Base-by-base conservation (phyloP, 805 yeast genomes). In the Debaryomyces prosopidis region DNA sequence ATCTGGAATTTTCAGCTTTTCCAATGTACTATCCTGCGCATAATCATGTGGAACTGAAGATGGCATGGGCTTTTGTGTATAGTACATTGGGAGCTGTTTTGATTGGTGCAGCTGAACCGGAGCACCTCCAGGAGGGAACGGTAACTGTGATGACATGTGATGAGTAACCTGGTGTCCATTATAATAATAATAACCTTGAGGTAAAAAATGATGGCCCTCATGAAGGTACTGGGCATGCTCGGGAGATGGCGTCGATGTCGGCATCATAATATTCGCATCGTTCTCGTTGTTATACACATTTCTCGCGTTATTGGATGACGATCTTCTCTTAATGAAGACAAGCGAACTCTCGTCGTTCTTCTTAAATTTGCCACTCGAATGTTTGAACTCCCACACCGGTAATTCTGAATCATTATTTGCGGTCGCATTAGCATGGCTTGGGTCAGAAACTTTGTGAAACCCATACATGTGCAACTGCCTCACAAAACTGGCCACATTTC, bases 401-500 rank as follows among this genome's bases (percentile, higher is more conserved):
- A 46, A 27, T 34, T 60, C 65, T 36, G 57, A 57, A 30, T 48
- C 50, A 27, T 42, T 38, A 4, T 38, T 36, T 12, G 27, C 31
- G 11, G 28, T 33, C 6, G 36, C 33, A n/a, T 15, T 41, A 6
- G 42, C 10, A n/a, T 35, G 47, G 16, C 43, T 46, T 14, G 72
- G 73, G 48, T 79, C 82, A 49, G 69, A 79, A 7, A 87, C 84
- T 68, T 91, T 90, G 65, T 91, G 97, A 70, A 91, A 90, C 1
- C 97, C 97, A 63, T 90, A 90, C 97, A 91, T 92, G 71, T 92
- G 96, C 38, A 91, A 72, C 66, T 92, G 97, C 39, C 97, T 80
- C 30, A 92, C 96, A 70, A 92, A 92, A 48, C 92, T 84, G 18
- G 96, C 89, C 23, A 91, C 89, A 60, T 92, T 92, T 3, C 96